Evolutionary conservation across 352 stramenopile species (phyloP).

Genomic region (Globisporangium barbulae): DNA sequence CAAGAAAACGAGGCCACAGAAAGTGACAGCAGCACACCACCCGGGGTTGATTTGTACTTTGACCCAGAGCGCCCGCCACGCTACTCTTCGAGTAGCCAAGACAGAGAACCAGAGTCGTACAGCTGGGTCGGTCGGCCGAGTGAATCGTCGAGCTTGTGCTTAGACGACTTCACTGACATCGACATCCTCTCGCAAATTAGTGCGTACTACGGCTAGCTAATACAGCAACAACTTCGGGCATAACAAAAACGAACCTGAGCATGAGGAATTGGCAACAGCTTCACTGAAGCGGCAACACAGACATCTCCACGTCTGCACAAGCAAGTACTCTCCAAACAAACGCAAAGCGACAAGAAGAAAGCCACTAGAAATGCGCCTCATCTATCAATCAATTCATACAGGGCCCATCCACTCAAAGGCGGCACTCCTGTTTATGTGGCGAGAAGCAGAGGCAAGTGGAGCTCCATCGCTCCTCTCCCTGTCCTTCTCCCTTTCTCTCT

Average conservation of each 20-base stretch:
- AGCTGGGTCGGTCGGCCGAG: conserved; percentile 9
- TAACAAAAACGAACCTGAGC: background rate
- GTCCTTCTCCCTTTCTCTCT: conserved; percentile 1
- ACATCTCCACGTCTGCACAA: background rate
- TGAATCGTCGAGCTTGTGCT: conserved; percentile 39
- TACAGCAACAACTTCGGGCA: background rate
- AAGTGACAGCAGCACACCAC: background rate
- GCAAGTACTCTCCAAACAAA: background rate
- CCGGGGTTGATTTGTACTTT: background rate
- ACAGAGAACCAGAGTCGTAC: conserved; percentile 11
- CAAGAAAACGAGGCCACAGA: background rate
- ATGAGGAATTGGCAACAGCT: background rate
- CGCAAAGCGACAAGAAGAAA: background rate
- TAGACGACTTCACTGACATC: conserved; percentile 57
- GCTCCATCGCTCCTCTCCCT: background rate
- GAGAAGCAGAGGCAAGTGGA: background rate
- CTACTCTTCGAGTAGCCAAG: background rate
- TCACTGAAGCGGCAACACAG: background rate
- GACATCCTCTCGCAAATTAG: conserved; percentile 49
- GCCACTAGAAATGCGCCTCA: background rate
- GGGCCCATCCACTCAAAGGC: background rate
- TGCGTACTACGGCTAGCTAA: conserved; percentile 24
- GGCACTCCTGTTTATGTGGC: background rate
- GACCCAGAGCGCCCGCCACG: background rate
- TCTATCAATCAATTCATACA: conserved; percentile 12